Base-by-base conservation (phyloP, 495 filamentous ascomycete species). In the Hypoxylon subgilvum region DNA sequence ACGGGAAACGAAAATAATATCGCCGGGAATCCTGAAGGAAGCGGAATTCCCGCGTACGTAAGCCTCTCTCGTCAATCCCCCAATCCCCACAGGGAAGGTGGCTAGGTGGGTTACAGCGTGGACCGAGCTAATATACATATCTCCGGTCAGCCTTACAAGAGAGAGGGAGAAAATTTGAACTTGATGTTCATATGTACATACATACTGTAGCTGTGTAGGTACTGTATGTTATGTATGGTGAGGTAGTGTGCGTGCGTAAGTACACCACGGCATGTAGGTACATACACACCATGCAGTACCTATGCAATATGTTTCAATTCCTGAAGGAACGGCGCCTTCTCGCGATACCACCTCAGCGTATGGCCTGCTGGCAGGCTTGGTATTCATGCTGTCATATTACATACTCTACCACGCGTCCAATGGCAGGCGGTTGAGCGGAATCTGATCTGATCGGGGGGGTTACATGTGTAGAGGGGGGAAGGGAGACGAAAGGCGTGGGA, bases 71-170 rank as follows among this genome's bases (percentile, higher is more conserved):
- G 12, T 14, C 19, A 5, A 23, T 12, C 12, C 45, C 25, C 12
- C 31, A 32, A 6, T 6, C 21, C 22, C 34, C 23, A n/a, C n/a
- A n/a, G n/a, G n/a, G n/a, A n/a, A 52, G 27, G 27, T 30, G 10
- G 5, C 10, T 30, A 30, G 31, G 9, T 34, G n/a, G 31, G 23
- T 27, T 8, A 27, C 4, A 8, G 3, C 23, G 23, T 3, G 23
- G 23, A 3, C 4, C 23, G 3, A 8, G 40, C 23, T 41, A 32
- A 58, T 3, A 30, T 38, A 45, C 21, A 54, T 45, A 45, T 47
- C 25, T 52, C 56, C 47, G 41, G 48, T 59, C 56, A 60, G 48
- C 57, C 57, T 53, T 60, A 60, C 57, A 48, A 44, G 30, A 46
- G 34, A 34, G 28, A 27, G 18, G 40, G 12, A n/a, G 12, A n/a